These are phyloP conservation scores for Tephrocybe sp. DNA, from an alignment of 768 basidiomycete species.

Conservation along the genomic window DNA sequence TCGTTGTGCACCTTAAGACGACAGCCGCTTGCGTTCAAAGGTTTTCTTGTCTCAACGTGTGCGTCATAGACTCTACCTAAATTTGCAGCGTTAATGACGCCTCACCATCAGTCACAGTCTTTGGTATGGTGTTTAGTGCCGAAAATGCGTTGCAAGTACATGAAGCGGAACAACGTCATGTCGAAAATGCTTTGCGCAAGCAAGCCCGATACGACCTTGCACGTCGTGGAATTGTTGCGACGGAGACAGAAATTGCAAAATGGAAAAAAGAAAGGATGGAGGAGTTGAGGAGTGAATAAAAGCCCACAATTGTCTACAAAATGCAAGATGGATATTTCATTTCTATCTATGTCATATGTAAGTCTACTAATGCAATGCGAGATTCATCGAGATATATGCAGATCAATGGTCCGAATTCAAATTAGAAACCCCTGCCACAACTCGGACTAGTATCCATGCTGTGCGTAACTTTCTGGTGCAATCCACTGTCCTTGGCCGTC, in stretches of 20 bases:
- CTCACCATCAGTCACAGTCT: constrained; percentile 46
- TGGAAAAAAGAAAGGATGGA: constrained; percentile 56
- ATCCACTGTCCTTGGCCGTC: constrained; percentile 38
- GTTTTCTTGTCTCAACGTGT: constrained; percentile 76
- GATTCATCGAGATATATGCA: constrained; percentile 3
- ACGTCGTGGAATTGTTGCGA: constrained; percentile 71
- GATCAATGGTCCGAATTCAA: background rate
- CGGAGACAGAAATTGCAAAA: constrained; percentile 80
- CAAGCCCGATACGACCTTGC: constrained; percentile 77
- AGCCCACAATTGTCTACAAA: too few relatives aligned
- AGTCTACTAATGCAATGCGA: background rate
- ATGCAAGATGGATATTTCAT: constrained; percentile 8
- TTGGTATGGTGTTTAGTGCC: constrained; percentile 74
- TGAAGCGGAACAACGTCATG: constrained; percentile 62
- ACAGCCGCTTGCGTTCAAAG: constrained; percentile 81
- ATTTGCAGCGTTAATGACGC: background rate
- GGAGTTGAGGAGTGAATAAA: constrained; percentile 3
- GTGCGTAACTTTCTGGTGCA: constrained; percentile 26
- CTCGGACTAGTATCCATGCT: constrained; percentile 23
- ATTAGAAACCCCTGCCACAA: background rate
- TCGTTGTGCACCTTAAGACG: constrained; percentile 41
- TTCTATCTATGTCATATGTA: constrained; percentile 8
- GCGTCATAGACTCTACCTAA: constrained; percentile 23
- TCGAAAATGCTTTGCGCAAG: constrained; percentile 69
- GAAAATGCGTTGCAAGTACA: constrained; percentile 74